Base-by-base conservation (phyloP, 2,329 filamentous ascomycete genomes). In the Beauveria medogensis region DNA sequence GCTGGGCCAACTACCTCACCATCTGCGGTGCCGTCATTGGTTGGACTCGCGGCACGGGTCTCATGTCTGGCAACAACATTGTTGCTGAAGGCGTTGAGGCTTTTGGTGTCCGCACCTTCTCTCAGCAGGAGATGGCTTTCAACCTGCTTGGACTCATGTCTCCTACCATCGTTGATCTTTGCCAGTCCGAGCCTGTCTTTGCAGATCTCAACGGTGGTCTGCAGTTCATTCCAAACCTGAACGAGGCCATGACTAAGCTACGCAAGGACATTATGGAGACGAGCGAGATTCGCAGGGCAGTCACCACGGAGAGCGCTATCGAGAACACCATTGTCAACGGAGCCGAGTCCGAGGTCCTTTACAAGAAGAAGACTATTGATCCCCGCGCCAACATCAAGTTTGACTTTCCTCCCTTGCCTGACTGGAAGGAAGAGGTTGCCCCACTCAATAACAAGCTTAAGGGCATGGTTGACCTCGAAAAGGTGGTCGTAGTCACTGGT, bases 41-140 rank as follows among this genome's bases (percentile, higher is more conserved):
- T 64, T 99, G 94, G 94, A 99, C 94, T 68, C 93, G 94, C 78
- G 94, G 93, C 66, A 99, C 94, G 65, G 94, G 94, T 72, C 86
- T 99, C 69, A 99, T 99, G 93, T 90, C 89, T 67, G 92, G 90
- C 70, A 97, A 97, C 82, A 97, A 99, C 75, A 87, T 97, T 68
- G 92, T 97, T 66, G 94, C 94, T 41, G 93, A 97, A 74, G 94
- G 93, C 63, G 91, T 99, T 61, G 94, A 99, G 80, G 91, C 90
- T 69, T 94, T 95, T 67, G 94, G 94, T 69, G 94, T 97, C 28
- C 92, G 94, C 69, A 99, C 94, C 4, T 99, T 99, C 82, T 97
- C 93, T 10, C 94, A 97, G 78, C 92, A 96, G 74, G 94, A 99
- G 77, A 99, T 99, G 94, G 94, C 94, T 18, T 99, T 99, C 82